These are phyloP conservation scores for Russula vinacea DNA, from an alignment of 768 basidiomycete genomes.

Conservation along the genomic window DNA sequence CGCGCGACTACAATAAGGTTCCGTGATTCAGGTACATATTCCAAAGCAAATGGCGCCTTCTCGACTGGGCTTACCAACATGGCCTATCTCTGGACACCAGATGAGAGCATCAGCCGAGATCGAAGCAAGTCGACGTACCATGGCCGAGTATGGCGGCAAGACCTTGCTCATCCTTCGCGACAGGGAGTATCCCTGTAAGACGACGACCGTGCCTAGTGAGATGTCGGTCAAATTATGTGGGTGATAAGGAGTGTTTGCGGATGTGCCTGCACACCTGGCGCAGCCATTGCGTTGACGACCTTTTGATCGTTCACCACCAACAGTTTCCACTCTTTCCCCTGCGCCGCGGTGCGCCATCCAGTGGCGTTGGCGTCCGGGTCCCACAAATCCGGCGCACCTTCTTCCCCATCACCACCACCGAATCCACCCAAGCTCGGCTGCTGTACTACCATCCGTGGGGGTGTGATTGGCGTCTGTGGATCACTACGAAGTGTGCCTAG, in stretches of 20 bases:
- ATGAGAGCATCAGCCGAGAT: neutral
- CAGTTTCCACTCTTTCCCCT: constrained; percentile 55
- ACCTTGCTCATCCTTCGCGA: constrained; percentile 74
- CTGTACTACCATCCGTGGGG: constrained; percentile 28
- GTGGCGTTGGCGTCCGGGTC: constrained; percentile 33
- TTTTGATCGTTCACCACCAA: constrained; percentile 72
- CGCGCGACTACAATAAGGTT: constrained; percentile 45
- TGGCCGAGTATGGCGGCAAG: constrained; percentile 83
- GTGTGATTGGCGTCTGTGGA: constrained; percentile 27
- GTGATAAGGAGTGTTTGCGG: neutral
- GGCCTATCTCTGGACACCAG: constrained; percentile 67
- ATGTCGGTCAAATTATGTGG: neutral
- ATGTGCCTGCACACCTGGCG: constrained; percentile 49
- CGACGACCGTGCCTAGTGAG: constrained; percentile 65
- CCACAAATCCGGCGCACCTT: constrained; percentile 17
- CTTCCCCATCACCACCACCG: neutral
- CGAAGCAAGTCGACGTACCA: constrained; percentile 44
- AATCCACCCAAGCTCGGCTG: constrained; percentile 30
- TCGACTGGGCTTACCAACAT: constrained; percentile 49
- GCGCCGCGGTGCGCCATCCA: neutral
- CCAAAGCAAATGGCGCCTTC: constrained; percentile 30
- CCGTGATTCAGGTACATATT: neutral
- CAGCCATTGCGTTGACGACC: constrained; percentile 74
- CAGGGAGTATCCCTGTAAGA: constrained; percentile 87
- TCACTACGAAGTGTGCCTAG: constrained; percentile 57